Percentiles rank a stretch among this genome's conserved stretches.
Conservation (phyloP, 2,329 filamentous ascomycete species). For the Westerdykella ornata region DNA sequence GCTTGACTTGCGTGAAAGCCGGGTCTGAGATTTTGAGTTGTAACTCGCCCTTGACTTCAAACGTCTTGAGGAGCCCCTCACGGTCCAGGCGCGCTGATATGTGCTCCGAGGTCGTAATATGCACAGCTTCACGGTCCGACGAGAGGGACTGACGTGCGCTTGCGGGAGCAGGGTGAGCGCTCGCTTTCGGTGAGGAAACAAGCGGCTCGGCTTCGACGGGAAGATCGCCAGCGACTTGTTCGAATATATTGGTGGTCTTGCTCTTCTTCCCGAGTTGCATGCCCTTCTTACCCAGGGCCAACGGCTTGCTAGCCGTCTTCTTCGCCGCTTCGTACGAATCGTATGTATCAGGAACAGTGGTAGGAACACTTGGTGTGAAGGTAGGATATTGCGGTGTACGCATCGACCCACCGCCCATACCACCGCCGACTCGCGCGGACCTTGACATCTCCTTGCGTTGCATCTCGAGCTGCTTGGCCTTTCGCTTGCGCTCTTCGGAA, state of each 20-base stretch:
- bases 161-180: constrained; percentile 44
- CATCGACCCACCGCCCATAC: constrained; percentile 44
- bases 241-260: constrained; percentile 95
- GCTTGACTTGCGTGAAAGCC: constrained; percentile 83
- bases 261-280: constrained; percentile 99
- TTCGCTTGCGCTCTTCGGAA: constrained; percentile 94
- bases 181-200: constrained; percentile 53
- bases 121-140: constrained; percentile 74
- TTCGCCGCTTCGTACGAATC: constrained; percentile 96
- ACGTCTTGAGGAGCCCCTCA: constrained; percentile 78
- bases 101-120: constrained; percentile 81
- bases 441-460: constrained; percentile 94
- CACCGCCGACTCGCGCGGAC: constrained; percentile 50
- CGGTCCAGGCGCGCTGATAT: constrained; percentile 83
- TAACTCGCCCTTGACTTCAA: constrained; percentile 86
- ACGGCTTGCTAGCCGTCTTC: constrained; percentile 74
- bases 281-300: constrained; percentile 81
- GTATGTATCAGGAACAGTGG: constrained; percentile 72
- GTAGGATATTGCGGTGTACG: constrained; percentile 79
- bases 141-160: constrained; percentile 58
- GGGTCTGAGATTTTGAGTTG: constrained; percentile 85
- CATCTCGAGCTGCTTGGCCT: constrained; percentile 97
- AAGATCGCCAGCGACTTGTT: constrained; percentile 85
- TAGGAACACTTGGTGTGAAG: constrained; percentile 73
- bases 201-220: constrained; percentile 81